phyloP scores from a whole-genome alignment of 2,329 filamentous ascomycete genomes.

The Gyromitra esculenta region DNA sequence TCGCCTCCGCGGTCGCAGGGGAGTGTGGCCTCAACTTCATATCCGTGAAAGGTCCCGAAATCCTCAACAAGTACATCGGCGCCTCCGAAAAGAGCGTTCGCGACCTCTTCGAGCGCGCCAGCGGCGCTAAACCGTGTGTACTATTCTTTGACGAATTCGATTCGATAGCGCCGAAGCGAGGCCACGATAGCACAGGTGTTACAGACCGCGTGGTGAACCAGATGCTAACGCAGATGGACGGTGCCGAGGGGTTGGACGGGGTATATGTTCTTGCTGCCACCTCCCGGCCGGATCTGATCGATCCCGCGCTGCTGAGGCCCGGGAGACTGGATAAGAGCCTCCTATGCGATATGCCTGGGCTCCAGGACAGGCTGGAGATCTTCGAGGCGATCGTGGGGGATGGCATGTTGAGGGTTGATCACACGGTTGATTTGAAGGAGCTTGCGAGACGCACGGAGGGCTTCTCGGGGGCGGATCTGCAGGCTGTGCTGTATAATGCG shows the following conservation, averaged over 20 bases:
- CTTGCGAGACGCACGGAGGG: slow-evolving; percentile 84
- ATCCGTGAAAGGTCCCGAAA: slow-evolving; percentile 96
- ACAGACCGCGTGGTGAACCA: slow-evolving; percentile 98
- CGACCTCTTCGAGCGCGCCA: slow-evolving; percentile 91
- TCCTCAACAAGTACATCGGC: slow-evolving; percentile 98
- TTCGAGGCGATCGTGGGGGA: slow-evolving; percentile 72
- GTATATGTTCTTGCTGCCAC: slow-evolving; percentile 98
- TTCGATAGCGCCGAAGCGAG: slow-evolving; percentile 94
- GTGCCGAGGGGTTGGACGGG: slow-evolving; percentile 90
- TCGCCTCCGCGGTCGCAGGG: slow-evolving; percentile 95
- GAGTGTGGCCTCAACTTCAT: slow-evolving; percentile 99
- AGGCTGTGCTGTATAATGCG: slow-evolving; percentile 94
- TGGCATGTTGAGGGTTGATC: slow-evolving; percentile 77
- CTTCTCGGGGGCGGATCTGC: slow-evolving; percentile 92
- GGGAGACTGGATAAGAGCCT: slow-evolving; percentile 93
- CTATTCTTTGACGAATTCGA: slow-evolving; percentile 99
- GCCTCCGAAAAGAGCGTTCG: slow-evolving; percentile 96
- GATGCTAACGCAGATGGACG: slow-evolving; percentile 98
- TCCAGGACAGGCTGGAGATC: slow-evolving; percentile 87
- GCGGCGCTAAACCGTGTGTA: slow-evolving; percentile 89
- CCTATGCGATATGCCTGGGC: slow-evolving; percentile 85
- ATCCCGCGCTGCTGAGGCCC: slow-evolving; percentile 89
- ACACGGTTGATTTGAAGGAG: slow-evolving; percentile 74
- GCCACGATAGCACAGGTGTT: slow-evolving; percentile 97
- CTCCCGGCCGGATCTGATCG: slow-evolving; percentile 90